phyloP scores from a whole-genome alignment of 495 filamentous ascomycete species.

The Platismatia glauca region DNA sequence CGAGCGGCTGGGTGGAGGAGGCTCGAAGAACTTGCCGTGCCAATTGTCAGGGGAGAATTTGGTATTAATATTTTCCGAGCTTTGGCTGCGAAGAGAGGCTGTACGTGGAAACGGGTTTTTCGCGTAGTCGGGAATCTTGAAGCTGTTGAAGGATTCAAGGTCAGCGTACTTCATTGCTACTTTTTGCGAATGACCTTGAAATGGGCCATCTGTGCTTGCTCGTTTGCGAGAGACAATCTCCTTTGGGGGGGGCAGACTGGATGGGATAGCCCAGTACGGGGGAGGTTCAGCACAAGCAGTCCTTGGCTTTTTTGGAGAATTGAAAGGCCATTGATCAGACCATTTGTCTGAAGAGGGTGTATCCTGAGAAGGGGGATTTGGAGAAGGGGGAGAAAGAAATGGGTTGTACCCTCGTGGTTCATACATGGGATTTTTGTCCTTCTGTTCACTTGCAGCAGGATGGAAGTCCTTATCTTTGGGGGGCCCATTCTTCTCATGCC shows the following conservation, averaged over 20 bases:
- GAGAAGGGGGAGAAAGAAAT: slow-evolving; percentile 21
- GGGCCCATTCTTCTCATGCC: slow-evolving; percentile 19
- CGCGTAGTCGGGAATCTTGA: slow-evolving; percentile 32
- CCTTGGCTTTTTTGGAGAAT: slow-evolving; percentile 9
- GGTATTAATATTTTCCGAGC: slow-evolving; percentile 69
- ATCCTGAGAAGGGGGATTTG: slow-evolving; percentile 1
- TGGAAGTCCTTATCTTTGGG: slow-evolving; percentile 9
- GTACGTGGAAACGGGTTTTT: slow-evolving; percentile 32
- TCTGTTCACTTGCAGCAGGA: slow-evolving; percentile 7
- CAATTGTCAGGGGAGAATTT: slow-evolving; percentile 56
- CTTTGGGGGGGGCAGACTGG: slow-evolving; percentile 14
- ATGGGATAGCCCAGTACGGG: slow-evolving; percentile 23
- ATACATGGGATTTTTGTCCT: slow-evolving; percentile 22
- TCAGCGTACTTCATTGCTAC: slow-evolving; percentile 17
- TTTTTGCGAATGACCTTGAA: background rate
- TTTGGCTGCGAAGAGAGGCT: slow-evolving; percentile 44
- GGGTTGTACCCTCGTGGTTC: slow-evolving; percentile 25
- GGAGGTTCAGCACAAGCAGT: background rate
- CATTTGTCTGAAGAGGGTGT: slow-evolving; percentile 19
- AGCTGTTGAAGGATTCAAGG: slow-evolving; percentile 34
- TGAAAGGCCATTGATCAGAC: slow-evolving; percentile 19
- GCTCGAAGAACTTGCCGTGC: slow-evolving; percentile 49
- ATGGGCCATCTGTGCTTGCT: background rate
- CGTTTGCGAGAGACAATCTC: background rate
- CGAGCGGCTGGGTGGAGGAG: slow-evolving; percentile 27